Evolutionary conservation across 2,329 filamentous ascomycete species (phyloP), one percentile per base, ranked within the genome.

Genomic region (Raffaelea ambrosiae): DNA sequence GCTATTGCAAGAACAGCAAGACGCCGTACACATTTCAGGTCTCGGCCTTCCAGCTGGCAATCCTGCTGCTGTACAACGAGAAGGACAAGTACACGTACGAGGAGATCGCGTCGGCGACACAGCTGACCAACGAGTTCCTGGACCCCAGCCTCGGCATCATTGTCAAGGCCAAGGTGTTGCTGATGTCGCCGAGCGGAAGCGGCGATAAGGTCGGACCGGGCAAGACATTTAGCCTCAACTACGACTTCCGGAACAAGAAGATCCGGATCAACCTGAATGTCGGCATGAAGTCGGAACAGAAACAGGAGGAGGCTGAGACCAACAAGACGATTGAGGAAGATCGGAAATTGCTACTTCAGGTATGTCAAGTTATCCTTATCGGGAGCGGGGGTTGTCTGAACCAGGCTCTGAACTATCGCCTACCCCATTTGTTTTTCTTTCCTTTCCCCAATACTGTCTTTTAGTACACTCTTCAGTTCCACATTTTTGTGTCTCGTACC

Each of bases 311-410:
- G 55, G 90, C 88, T 53, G 93, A 98, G 63, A 98, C 93, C 7
- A 95, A 97, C 74, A 98, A 98, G 80, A 97, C 89, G 3, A 96
- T 98, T 58, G 93, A 98, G 71, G 93, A 98, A 68, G 93, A 98
- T 65, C 81, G 93, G 53, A 97, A 97, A 69, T 74, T 98, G 52
- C 79, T 98, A 50, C 86, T 97, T 63, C 93, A 98, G 83, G 91
- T 95, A 77, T 66, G 84, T 74, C n/a, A n/a, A n/a, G n/a, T n/a
- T n/a, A n/a, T 55, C 19, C 23, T 47, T n/a, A n/a, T n/a, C n/a
- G n/a, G n/a, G n/a, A n/a, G n/a, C n/a, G n/a, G n/a, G n/a, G n/a
- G n/a, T n/a, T n/a, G n/a, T n/a, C n/a, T n/a, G n/a, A n/a, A n/a
- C n/a, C n/a, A n/a, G n/a, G n/a, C n/a, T n/a, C n/a, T n/a, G n/a